Evolutionary conservation across 441 rosid genomes (phyloP).

Genomic region (Pelargonium cotyledonis): DNA sequence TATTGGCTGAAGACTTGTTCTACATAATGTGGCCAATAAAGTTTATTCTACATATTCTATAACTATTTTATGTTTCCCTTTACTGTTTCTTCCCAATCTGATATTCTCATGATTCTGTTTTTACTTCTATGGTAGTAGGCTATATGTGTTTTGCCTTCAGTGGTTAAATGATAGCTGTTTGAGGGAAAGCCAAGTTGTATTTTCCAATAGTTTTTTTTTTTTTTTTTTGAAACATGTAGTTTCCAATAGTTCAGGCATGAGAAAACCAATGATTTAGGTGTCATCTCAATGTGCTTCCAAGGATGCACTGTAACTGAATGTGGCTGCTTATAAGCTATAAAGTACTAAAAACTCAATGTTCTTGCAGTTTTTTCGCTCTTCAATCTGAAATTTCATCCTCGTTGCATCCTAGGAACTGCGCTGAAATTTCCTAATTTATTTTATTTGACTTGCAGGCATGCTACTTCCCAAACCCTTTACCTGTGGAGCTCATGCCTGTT

Average conservation of each 20-base stretch:
- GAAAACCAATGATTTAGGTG: no score
- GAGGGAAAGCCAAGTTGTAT: neutral
- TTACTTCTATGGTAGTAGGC: neutral
- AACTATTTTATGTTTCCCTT: neutral
- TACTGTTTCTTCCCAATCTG: neutral
- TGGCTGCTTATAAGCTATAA: neutral
- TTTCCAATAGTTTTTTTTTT: no score
- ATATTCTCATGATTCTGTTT: neutral
- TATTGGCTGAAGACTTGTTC: conserved; percentile 6
- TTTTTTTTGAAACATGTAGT: no score
- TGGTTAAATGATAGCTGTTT: neutral
- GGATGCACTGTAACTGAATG: no score
- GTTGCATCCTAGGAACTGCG: neutral
- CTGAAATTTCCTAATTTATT: conserved; percentile 8
- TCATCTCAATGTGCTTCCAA: no score
- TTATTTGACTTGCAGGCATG: conserved; percentile 29
- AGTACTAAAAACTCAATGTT: neutral
- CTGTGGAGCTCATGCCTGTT: conserved; percentile 37
- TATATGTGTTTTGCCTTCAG: neutral
- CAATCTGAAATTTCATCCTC: neutral
- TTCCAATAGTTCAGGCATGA: no score
- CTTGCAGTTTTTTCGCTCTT: neutral
- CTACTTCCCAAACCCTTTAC: conserved; percentile 35
- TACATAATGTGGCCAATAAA: neutral
- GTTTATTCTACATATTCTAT: neutral